These are phyloP conservation scores for Syzygium grande DNA, from an alignment of 345 rosid species.

Conservation along the genomic window DNA sequence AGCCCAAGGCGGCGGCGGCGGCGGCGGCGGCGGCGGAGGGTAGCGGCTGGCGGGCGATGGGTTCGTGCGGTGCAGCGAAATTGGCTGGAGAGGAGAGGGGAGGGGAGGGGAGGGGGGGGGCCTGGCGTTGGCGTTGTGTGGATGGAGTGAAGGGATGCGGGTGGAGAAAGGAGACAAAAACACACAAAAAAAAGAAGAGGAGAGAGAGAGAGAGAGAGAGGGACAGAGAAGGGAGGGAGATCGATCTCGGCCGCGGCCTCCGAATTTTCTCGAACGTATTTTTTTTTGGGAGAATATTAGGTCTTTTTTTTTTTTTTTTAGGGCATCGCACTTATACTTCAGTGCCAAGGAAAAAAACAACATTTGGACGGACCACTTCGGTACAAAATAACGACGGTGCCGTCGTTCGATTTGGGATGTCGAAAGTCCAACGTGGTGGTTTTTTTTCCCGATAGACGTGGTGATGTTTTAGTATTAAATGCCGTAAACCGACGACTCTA, in stretches of 20 bases:
- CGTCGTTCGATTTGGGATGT: too few relatives aligned
- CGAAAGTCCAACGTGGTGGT: too few relatives aligned
- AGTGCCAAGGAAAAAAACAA: too few relatives aligned
- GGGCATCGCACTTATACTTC: too few relatives aligned
- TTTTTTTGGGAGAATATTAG: background rate
- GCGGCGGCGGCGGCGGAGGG: background rate
- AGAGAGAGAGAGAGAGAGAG: background rate
- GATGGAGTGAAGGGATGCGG: background rate
- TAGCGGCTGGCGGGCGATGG: background rate
- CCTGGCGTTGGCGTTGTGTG: background rate
- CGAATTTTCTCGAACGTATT: background rate
- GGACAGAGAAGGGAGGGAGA: background rate
- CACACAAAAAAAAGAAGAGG: background rate
- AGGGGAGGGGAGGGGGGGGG: background rate
- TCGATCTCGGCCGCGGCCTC: background rate
- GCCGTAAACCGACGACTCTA: rapidly evolving
- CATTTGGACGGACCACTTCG: background rate
- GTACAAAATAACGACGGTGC: too few relatives aligned
- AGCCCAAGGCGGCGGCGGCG: background rate
- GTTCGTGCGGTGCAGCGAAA: background rate
- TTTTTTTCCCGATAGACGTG: background rate
- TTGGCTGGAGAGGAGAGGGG: background rate
- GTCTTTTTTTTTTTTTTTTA: too few relatives aligned
- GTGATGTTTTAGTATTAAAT: background rate
- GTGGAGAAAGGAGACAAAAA: background rate